Base-by-base conservation (phyloP, 352 stramenopile species). In the Thraustochytrium sp. region DNA sequence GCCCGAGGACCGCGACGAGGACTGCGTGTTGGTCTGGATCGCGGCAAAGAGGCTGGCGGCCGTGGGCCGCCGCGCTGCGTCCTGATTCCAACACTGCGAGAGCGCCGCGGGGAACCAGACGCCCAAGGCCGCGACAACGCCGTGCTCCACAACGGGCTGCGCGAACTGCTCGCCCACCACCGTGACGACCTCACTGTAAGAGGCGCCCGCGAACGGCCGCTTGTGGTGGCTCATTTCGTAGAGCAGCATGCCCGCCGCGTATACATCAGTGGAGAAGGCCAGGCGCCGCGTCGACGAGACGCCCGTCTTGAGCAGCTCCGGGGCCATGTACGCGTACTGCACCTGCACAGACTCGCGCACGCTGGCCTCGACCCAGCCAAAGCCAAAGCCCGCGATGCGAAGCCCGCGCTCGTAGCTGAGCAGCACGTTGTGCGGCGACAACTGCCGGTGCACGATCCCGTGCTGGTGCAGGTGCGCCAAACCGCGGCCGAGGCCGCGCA, bases 381-480 rank as follows among this genome's bases (percentile, higher is more conserved):
- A 64, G n/a, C 68, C 68, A 80, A 80, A 80, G 23, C 68, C 68
- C 8, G 68, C 49, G 31, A 80, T 48, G n/a, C 40, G 31, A n/a
- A 80, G n/a, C 3, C 68, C 68, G 0, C 31, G 42, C 34, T 80
- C 68, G 31, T 80, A 51, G 38, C 68, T 80, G 46, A 80, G 68
- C 23, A 80, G 29, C 11, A 80, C 38, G 31, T 53, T 80, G 8
- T 80, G 68, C 23, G 68, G 68, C 31, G 68, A 80, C 5, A 80
- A 34, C 31, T 53, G 48, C 5, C 46, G 31, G 53, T 80, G 68
- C 23, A 80, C 48, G 16, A 80, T 63, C 26, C 63, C 63, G 26
- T 80, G 18, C 48, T 61, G 11, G 68, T 80, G 68, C 23, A 80
- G 37, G 31, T 55, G 31, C 21, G 68, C 46, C 3, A 80, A 31